phyloP scores from a whole-genome alignment of 164 flowering plant species.

The Warburgia ugandensis region DNA sequence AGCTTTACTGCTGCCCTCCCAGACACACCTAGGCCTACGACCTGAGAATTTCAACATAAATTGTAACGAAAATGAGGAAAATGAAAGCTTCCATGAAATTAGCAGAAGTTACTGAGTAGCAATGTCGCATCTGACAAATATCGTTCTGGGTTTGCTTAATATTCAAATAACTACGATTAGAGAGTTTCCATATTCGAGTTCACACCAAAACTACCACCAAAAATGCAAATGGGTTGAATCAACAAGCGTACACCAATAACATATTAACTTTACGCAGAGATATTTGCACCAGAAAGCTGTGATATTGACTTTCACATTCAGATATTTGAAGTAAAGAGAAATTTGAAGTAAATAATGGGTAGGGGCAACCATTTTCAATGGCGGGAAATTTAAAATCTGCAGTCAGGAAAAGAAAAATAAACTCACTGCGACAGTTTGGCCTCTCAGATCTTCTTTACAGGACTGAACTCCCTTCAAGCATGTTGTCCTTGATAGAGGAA shows the following conservation, averaged over 20 bases:
- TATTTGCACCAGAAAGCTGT: not conserved
- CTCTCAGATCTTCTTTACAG: conserved; percentile 19
- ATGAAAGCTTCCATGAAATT: not conserved
- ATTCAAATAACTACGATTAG: not conserved
- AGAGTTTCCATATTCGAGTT: not conserved
- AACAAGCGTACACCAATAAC: not conserved
- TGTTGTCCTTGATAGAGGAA: too few species aligned
- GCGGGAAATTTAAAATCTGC: not conserved
- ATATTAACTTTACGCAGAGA: not conserved
- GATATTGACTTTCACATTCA: not conserved
- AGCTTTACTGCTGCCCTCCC: conserved; percentile 37
- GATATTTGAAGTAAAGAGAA: too few species aligned
- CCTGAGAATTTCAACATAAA: conserved; percentile 13
- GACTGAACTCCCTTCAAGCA: not conserved
- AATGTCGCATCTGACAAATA: not conserved
- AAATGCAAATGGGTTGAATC: not conserved
- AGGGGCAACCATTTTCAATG: not conserved
- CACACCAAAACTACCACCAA: too few species aligned
- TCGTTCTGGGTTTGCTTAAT: not conserved
- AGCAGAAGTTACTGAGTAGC: not conserved
- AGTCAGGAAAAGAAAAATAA: not conserved
- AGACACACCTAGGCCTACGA: conserved; percentile 35
- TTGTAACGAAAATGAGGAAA: not conserved
- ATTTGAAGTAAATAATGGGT: not conserved
- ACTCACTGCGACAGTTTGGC: conserved; percentile 28